phyloP scores from a whole-genome alignment of 257 asterid species.

The Petrea volubilis region DNA sequence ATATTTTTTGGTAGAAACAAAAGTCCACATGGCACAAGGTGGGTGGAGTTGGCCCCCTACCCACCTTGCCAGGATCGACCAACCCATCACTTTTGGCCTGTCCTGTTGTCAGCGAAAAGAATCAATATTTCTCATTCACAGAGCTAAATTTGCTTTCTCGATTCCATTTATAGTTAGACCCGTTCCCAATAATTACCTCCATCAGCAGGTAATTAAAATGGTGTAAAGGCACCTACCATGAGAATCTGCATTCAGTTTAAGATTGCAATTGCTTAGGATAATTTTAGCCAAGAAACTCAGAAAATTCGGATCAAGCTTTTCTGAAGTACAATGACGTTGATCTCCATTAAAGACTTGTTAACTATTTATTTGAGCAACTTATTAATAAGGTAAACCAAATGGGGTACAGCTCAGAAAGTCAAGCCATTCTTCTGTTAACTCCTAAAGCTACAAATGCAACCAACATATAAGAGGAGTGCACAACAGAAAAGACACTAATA shows the following conservation, averaged over 20 bases:
- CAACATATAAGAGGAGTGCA: background rate
- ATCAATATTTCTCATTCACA: background rate
- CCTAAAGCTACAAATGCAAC: background rate
- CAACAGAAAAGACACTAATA: slow-evolving; percentile 1
- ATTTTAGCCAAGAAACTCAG: background rate
- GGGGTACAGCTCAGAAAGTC: too few species aligned
- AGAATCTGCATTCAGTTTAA: background rate
- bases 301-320: background rate
- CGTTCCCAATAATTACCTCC: background rate
- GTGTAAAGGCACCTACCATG: background rate
- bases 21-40: too few species aligned
- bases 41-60: too few species aligned
- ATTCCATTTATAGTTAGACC: background rate
- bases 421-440: background rate
- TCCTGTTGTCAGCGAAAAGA: background rate
- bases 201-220: slow-evolving; percentile 3
- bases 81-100: background rate
- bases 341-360: background rate
- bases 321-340: background rate
- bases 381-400: background rate
- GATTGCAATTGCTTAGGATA: background rate
- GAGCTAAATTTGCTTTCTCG: background rate
- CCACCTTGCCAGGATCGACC: too few species aligned
- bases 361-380: slow-evolving; percentile 1
- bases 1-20: too few species aligned